Percentiles rank a stretch among this genome's conserved stretches.
These are phyloP conservation scores for Litsea cubeba DNA, from an alignment of 164 flowering plant genomes.

Conservation along the genomic window DNA sequence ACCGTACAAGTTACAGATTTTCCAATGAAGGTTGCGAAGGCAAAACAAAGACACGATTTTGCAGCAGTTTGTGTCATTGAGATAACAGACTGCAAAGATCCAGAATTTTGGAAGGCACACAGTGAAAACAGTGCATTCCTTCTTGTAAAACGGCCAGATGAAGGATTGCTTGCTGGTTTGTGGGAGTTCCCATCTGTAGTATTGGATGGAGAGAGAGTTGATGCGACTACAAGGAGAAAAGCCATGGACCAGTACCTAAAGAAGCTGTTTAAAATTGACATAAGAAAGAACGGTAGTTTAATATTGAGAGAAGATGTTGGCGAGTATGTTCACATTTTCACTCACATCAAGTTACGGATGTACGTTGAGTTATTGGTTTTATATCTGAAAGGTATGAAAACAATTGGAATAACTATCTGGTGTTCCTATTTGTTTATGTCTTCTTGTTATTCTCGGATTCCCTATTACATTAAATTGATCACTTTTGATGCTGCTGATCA, in stretches of 20 bases:
- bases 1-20: conserved; percentile 62
- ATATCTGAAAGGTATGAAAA: conserved; percentile 47
- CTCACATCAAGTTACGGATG: conserved; percentile 79
- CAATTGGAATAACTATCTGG: not conserved
- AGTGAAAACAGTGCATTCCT: conserved; percentile 38
- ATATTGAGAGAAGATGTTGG: conserved; percentile 72
- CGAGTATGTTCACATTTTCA: conserved; percentile 73
- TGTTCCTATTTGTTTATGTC: not conserved
- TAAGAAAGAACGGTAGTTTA: conserved; percentile 30
- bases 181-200: conserved; percentile 96
- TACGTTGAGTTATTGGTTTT: conserved; percentile 64
- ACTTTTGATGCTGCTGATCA: conserved; percentile 5
- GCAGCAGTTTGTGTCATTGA: conserved; percentile 84
- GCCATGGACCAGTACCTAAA: conserved; percentile 52
- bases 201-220: conserved; percentile 41
- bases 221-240: conserved; percentile 45
- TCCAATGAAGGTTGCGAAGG: conserved; percentile 67
- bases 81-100: conserved; percentile 30
- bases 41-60: conserved; percentile 66
- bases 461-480: not conserved
- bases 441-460: not conserved
- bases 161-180: conserved; percentile 92
- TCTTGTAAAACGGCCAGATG: conserved; percentile 77
- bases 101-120: conserved; percentile 15
- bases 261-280: conserved; percentile 45